These are phyloP conservation scores for Kazachstania kunashirensis DNA, from an alignment of 805 yeast species.

Conservation along the genomic window DNA sequence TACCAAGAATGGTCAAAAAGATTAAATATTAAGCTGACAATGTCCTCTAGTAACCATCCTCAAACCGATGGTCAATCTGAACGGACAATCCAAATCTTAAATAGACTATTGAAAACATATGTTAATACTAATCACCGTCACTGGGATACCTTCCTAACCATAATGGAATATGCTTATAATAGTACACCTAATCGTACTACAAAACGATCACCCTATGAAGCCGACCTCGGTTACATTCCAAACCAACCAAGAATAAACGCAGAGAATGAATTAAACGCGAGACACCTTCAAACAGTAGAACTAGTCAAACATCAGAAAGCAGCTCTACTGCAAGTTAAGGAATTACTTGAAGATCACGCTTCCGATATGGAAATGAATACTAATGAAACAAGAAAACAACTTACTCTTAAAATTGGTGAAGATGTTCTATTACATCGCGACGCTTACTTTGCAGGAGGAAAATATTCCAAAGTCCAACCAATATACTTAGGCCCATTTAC, in stretches of 20 bases:
- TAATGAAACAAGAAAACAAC: constrained; percentile 1
- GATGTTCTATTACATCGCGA: constrained; percentile 5
- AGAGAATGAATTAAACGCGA: neutral
- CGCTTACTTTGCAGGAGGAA: constrained; percentile 5
- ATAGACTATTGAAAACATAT: constrained; percentile 2
- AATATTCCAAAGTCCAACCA: constrained; percentile 1
- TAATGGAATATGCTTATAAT: too few species aligned
- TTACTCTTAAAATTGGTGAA: constrained; percentile 2
- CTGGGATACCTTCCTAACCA: too few species aligned
- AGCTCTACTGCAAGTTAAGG: neutral
- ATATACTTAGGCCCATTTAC: too few species aligned
- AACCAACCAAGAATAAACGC: constrained; percentile 3
- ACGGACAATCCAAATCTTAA: constrained; percentile 1
- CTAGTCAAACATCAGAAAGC: constrained; percentile 1
- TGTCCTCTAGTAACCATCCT: constrained; percentile 3
- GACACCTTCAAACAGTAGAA: neutral
- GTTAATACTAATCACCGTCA: too few species aligned
- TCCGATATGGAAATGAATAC: constrained; percentile 1
- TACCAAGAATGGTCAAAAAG: constrained; percentile 4
- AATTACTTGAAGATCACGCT: constrained; percentile 1
- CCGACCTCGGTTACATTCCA: too few species aligned
- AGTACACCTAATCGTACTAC: too few species aligned
- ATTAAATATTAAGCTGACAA: constrained; percentile 2
- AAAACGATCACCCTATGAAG: too few species aligned
- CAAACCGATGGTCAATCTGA: constrained; percentile 7